Evolutionary conservation across 768 basidiomycete species (phyloP), one percentile per base, ranked within the genome.

Genomic region (Boletus fagicola): DNA sequence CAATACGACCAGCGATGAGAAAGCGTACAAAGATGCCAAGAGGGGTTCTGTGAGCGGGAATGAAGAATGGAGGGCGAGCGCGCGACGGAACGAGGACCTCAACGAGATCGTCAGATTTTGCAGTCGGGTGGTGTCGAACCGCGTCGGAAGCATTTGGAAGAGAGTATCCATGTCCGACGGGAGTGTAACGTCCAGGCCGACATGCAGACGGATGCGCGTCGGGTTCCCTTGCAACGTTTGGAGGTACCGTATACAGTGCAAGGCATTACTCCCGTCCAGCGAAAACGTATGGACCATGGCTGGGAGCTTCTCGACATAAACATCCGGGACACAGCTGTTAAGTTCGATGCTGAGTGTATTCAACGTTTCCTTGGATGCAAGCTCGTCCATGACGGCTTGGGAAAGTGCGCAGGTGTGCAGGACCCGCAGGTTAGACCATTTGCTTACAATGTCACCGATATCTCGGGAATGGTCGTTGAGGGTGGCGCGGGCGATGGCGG

Each of bases 341-440:
- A 56, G 55, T 31, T 64, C 56, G 52, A 64, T 48, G n/a, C 28
- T 46, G 39, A 63, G 62, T 7, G 58, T 55, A 6, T 63, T 36
- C 33, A 60, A 42, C 2, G 44, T 44, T 39, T 53, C 5, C 8
- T 28, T 39, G 9, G 59, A 54, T 1, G 42, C 43, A 18, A 64
- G 50, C 2, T 55, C 39, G 24, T 64, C 56, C 56, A 64, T 53
- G 36, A 55, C 45, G 2, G 42, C 13, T 36, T 63, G 63, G 12
- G 51, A 49, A 30, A 64, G 58, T 2, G 58, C 47, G 33, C 62
- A 64, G 15, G 31, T 52, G 28, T 13, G 47, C 26, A 64, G 42
- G 5, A 30, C 36, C 5, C 39, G 58, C 8, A 64, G 35, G 12
- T 58, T 49, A 1, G 45, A 15, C 63, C 63, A 64, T 38, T 36